phyloP scores from a whole-genome alignment of 106 monocot genomes.

The Chionographis japonica region DNA sequence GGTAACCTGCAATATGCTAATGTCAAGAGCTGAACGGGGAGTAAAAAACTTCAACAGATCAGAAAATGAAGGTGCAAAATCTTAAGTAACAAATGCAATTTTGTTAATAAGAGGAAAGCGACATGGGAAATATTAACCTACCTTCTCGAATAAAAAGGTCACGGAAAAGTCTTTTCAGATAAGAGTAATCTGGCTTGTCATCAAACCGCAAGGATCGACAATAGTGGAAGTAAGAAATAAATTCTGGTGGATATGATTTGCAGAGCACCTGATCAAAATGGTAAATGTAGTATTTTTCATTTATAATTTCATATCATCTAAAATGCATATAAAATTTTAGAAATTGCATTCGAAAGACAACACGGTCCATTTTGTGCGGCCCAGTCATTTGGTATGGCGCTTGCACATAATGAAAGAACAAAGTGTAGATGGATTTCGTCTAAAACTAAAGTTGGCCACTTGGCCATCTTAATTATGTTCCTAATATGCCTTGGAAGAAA shows the following conservation, averaged over 20 bases:
- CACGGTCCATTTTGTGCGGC: too few species aligned
- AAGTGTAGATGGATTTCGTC: too few species aligned
- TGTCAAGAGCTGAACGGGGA: background rate
- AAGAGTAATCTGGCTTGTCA: constrained; percentile 72
- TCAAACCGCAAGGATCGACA: constrained; percentile 75
- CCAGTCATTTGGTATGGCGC: too few species aligned
- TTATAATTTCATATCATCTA: background rate
- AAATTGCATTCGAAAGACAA: too few species aligned
- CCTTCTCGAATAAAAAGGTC: constrained; percentile 84
- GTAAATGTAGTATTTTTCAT: background rate
- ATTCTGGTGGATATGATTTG: constrained; percentile 67
- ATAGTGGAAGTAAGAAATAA: constrained; percentile 68
- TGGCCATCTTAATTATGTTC: too few species aligned
- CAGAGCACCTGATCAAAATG: constrained; percentile 51
- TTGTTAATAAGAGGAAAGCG: background rate
- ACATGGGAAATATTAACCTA: constrained; percentile 1
- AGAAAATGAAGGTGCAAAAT: background rate
- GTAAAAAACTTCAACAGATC: background rate
- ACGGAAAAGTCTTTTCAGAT: constrained; percentile 69
- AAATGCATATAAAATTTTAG: background rate
- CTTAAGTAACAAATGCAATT: background rate
- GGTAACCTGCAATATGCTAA: constrained; percentile 53
- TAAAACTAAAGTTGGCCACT: too few species aligned
- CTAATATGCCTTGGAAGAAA: too few species aligned
- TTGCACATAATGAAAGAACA: too few species aligned